Base-by-base conservation (phyloP, 768 basidiomycete genomes). In the Suillus alpinus region DNA sequence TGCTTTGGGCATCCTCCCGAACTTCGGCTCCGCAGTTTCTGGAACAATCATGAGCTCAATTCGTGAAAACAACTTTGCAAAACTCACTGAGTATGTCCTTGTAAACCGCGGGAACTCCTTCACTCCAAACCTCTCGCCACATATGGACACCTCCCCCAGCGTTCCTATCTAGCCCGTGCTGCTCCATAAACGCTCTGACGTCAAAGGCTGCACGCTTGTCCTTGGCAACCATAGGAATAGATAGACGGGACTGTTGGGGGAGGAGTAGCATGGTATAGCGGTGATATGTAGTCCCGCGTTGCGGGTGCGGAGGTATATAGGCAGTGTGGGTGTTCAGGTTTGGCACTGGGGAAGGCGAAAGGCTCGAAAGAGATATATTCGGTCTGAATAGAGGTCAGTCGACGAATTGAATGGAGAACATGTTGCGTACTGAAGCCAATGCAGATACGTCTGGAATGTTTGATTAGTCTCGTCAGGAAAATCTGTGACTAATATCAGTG, bases 271-370 rank as follows among this genome's bases (percentile, higher is more conserved):
- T 66, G 9, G 86, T 83, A 73, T 96, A 97, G 63, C 96, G 93
- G 75, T 99, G 96, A 75, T 92, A 94, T 0, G 86, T 85, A 12
- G 94, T 89, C 55, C 95, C 94, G 40, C 83, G 83, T 70, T 94
- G 91, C 3, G 96, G 96, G 65, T 97, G 94, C 4, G 95, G 97
- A 6, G 96, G 91, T 64, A 95, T 78, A 73, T 95, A 98, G 29
- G 77, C 76, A 6, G 89, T 90, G 71, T 91, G 89, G 1, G 79
- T 73, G 63, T 83, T 77, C 57, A 81, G 68, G 40, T 79, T 68
- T 3, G 74, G 65, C 56, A 85, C 77, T 13, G 65, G 69, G 59
- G 66, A 76, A 44, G 73, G 66, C 69, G 78, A 77, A n/a, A 77
- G 78, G 1, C 84, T 85, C 52, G 87, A 88, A 60, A 98, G 83